Conservation (phyloP, 805 yeast species). For the Ogataea nitratoaversa region DNA sequence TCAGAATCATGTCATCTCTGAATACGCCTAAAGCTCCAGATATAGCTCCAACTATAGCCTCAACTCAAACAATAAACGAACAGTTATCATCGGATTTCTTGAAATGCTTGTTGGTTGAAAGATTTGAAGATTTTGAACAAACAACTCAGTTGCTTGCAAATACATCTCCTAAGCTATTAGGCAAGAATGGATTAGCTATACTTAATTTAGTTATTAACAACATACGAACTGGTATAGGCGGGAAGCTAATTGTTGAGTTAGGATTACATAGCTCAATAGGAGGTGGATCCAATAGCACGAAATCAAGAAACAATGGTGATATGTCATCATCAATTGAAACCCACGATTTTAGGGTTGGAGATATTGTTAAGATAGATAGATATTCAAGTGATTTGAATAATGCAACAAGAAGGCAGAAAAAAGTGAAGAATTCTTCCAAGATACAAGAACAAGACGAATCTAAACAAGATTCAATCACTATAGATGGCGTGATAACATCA, state of each 20-base stretch:
- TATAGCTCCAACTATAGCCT: too few relatives aligned
- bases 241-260: constrained; percentile 64
- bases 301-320: constrained; percentile 22
- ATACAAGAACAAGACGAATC: constrained; percentile 22
- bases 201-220: constrained; percentile 58
- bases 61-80: constrained; percentile 9
- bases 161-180: constrained; percentile 61
- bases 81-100: constrained; percentile 35
- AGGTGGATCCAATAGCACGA: constrained; percentile 8
- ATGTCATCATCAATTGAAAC: constrained; percentile 26
- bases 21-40: too few relatives aligned
- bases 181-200: constrained; percentile 70
- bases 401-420: constrained; percentile 2
- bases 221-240: constrained; percentile 74
- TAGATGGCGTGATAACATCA: constrained; percentile 67
- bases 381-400: constrained; percentile 29
- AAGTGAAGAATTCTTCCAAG: constrained; percentile 29
- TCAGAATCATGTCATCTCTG: too few relatives aligned
- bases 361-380: constrained; percentile 61
- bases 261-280: constrained; percentile 43
- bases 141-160: constrained; percentile 40
- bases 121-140: constrained; percentile 48
- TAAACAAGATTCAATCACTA: constrained; percentile 19
- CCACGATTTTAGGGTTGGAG: constrained; percentile 68
- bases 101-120: constrained; percentile 42